Base-by-base conservation (phyloP, 2,329 filamentous ascomycete species). In the Orbilia javanica region DNA sequence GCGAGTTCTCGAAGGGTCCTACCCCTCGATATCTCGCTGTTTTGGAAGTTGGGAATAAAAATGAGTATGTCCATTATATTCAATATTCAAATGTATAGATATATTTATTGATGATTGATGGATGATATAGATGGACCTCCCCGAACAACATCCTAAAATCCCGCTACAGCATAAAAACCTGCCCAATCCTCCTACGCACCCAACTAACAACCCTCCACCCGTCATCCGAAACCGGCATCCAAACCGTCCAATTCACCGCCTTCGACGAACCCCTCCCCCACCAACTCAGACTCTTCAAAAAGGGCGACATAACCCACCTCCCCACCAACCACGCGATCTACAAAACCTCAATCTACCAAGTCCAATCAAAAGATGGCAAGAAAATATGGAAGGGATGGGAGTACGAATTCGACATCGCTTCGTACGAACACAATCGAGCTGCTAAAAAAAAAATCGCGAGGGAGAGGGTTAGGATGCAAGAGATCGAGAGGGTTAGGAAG, bases 21-120 rank as follows among this genome's bases (percentile, higher is more conserved):
- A 79, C 82, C 1, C 83, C 83, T 0, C 66, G 44, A 0, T 77
- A 84, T 5, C 27, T 57, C 34, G 82, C 79, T 0, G 80, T 84
- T 27, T 79, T 84, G 10, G 80, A 83, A 11, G 84, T 85, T 44
- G 84, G 84, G 0, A 18, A 4, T 13, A 20, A 82, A 83, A 60
- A 82, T 80, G 25, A 77, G 80, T 1, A 83, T 10, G 53, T 42
- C 29, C n/a, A n/a, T n/a, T n/a, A n/a, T 11, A 31, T 55, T 22
- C n/a, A 1, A 25, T 5, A 11, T 10, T 20, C 7, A 27, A 2
- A 60, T 39, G 4, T 60, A 7, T 25, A 48, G 20, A 22, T 22
- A 65, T 52, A 20, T 0, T 52, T 27, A 11, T n/a, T 27, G 15
- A 48, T 5, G n/a, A 52, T 10, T 6, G 11, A 29, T n/a, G n/a